Evolutionary conservation across 306 rosid species (phyloP), one percentile per base, ranked within the genome.

Genomic region (Nissolia schottii): DNA sequence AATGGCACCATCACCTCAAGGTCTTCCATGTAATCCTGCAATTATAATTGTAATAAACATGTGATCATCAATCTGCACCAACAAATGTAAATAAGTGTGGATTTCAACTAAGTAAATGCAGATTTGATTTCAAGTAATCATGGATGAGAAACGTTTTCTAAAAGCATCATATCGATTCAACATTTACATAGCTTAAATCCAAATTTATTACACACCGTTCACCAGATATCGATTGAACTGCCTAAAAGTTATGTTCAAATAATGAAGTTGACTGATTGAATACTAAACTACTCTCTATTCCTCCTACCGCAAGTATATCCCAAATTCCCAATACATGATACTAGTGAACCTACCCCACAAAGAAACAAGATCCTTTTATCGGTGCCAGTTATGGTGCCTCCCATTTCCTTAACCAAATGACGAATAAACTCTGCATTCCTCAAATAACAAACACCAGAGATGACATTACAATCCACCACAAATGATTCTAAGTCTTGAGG

Each of bases 21-120:
- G 77, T 90, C 92, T 72, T 90, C 92, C 96, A 90, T 85, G 84
- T 69, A 90, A 80, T 90, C 90, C 90, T 87, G 84, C 64, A 73
- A 69, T 57, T 38, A 0, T 8, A 58, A 32, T 11, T 18, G 18
- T 55, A 41, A 31, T 8, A n/a, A 22, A 43, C 38, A 16, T 25
- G 5, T 56, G 43, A 40, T 27, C 38, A 53, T 54, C 74, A 53
- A 38, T 70, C 43, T 16, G 53, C 22, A 41, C 45, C 15, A 57
- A 8, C 22, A 40, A 32, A n/a, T n/a, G n/a, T n/a, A n/a, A n/a
- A n/a, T n/a, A n/a, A n/a, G n/a, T n/a, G n/a, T n/a, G n/a, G n/a
- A n/a, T n/a, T n/a, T n/a, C n/a, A n/a, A n/a, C n/a, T n/a, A n/a
- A n/a, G n/a, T n/a, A n/a, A n/a, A n/a, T n/a, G n/a, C n/a, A n/a